Evolutionary conservation across 306 rosid species (phyloP), one percentile per base, ranked within the genome.

Genomic region (Hippophae tibetana): DNA sequence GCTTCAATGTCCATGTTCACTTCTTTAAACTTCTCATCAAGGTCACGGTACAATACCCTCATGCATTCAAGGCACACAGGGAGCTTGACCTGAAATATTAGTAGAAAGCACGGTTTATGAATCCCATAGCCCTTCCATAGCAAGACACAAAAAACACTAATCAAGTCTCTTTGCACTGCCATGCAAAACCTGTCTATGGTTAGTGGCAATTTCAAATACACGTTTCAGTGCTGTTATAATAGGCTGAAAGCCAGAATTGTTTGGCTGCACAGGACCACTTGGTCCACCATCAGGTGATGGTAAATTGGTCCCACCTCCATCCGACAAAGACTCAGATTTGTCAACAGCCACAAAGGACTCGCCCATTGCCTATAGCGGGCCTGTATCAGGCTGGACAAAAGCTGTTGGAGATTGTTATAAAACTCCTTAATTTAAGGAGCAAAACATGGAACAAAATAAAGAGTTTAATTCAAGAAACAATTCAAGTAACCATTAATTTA

Each of bases 61-160:
- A 88, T 93, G 82, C 99, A 93, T 59, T 88, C 99, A 52, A 93
- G 90, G 74, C 99, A 93, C 60, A 93, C 68, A 65, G 99, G 99
- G 72, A 88, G 99, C 61, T 93, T 96, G 55, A 86, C 96, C 99
- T 93, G 85, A 42, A 58, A 74, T 43, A 10, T 59, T 43, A 26
- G 61, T 23, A 67, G 50, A 77, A 63, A 52, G 46, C 56, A 9
- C 48, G 43, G 12, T 64, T 7, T 51, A 65, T 62, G 52, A 13
- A 31, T 4, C 38, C 38, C 44, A 54, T 41, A 42, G 27, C 48
- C 57, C 43, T 4, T 18, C 66, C 68, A 44, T 40, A 45, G 48
- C 13, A 7, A 40, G 23, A 8, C 14, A 48, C 49, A 45, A 42
- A 18, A 64, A 5, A 6, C 54, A 44, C 31, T 6, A 49, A 12